Evolutionary conservation across 768 basidiomycete genomes (phyloP), one percentile per base, ranked within the genome.

Genomic region (Hypholoma sublateritium): DNA sequence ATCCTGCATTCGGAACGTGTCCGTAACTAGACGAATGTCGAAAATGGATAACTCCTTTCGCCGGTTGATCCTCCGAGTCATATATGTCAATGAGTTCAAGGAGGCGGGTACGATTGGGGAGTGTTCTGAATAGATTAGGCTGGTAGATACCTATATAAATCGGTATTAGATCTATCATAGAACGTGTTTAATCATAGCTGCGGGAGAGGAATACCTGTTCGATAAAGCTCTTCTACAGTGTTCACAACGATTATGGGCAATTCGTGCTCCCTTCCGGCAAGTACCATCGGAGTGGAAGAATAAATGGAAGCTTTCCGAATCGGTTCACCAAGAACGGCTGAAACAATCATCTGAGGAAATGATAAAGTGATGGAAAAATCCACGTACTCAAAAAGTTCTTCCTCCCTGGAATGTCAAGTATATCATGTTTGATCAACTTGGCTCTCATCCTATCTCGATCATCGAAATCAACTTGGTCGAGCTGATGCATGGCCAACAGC

Each of bases 151-250:
- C 74, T 69, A 37, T 32, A 9, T 7, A 7, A 32, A 32, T 9
- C 9, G 5, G 28, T 32, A 9, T 32, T 6, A 32, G 28, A 32
- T 24, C 4, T 9, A 24, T 22, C 25, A 21, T 14, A 28, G 22
- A 25, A 47, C 4, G 11, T 14, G 11, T 37, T 45, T 35, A 8
- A 37, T 39, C 28, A 51, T 52, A 53, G 59, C 48, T 16, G 12
- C 14, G 13, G 8, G 44, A 11, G 5, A 32, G 11, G 12, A 58
- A 50, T 43, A 74, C 77, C 73, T 48, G 72, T 70, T 7, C 75
- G 70, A 61, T 75, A 78, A 4, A 80, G 62, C 62, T 77, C 76
- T 52, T 80, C 75, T 14, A 79, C 69, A 46, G 74, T 76, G 32
- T 69, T 67, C 37, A 76, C 72, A 6, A 76, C 73, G 4, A 78